Base-by-base conservation (phyloP, 345 rosid genomes). In the Gossypium arboreum region DNA sequence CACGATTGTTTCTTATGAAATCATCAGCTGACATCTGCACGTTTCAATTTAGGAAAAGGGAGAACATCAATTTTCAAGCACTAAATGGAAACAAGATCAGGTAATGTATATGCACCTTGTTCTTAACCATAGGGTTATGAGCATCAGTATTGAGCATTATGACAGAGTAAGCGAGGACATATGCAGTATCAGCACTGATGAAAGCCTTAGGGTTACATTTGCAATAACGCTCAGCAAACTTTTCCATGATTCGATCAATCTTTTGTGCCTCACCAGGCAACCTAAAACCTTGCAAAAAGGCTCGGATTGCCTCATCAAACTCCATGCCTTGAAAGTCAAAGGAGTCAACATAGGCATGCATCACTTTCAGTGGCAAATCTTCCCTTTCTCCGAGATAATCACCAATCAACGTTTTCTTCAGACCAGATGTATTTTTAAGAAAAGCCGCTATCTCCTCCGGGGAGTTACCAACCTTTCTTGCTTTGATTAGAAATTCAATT, bases 251-350 rank as follows among this genome's bases (percentile, higher is more conserved):
- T 63, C 99, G 91, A 79, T 95, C 99, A 76, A 95, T 95, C 85
- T 95, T 95, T 77, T 95, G 99, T 71, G 99, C 99, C 84, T 95
- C 99, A 76, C 99, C 99, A 27, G 99, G 99, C 83, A 95, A 83
- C 77, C 99, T 91, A 84, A 95, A 95, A 63, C 99, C 97, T 77
- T 84, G 94, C 24, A 95, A 84, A 73, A 93, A 89, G 84, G 79
- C 79, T 78, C 99, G 90, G 70, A 95, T 91, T 68, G 99, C 99
- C 87, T 95, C 99, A 71, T 95, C 99, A 84, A 95, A 95, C 69
- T 93, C 91, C 93, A 91, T 86, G 69, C 81, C 87, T 83, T 88
- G 87, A 78, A 95, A 95, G 20, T 95, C 97, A 75, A 95, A 93
- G 68, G 97, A 95, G 81, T 95, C 97, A 56, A 91, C 97, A 80